Percentiles rank a stretch among this genome's conserved stretches.
Evolutionary conservation across 208 protist genomes (phyloP).

Genomic region (Trichomonas gallinae): DNA sequence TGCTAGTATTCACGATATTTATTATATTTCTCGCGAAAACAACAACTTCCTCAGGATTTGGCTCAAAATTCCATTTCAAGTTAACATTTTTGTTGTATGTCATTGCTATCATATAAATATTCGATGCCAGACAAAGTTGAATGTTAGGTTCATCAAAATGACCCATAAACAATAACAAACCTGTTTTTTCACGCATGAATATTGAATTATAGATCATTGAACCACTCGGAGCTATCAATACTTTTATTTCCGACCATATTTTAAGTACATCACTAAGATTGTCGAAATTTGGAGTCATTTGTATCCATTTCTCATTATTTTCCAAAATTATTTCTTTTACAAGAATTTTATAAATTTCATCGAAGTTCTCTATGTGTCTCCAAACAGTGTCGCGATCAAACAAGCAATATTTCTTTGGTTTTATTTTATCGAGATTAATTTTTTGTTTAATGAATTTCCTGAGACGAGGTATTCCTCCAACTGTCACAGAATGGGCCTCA

Average conservation of each 20-base stretch:
- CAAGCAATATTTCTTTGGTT: not conserved
- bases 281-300: not conserved
- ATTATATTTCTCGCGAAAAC: no score
- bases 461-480: not conserved
- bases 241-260: not conserved
- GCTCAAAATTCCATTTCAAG: no score
- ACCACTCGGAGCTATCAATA: not conserved
- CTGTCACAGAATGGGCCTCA: not conserved
- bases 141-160: not conserved
- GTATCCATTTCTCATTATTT: not conserved
- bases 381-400: not conserved
- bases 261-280: not conserved
- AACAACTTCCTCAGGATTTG: no score
- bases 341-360: not conserved
- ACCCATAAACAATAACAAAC: not conserved
- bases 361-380: not conserved
- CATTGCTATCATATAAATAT: not conserved
- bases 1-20: no score
- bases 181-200: not conserved
- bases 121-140: not conserved
- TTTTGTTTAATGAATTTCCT: not conserved
- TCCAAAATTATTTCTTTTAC: not conserved
- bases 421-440: not conserved
- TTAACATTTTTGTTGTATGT: not conserved
- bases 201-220: not conserved